These are phyloP conservation scores for Russula sp. DNA, from an alignment of 768 basidiomycete species.

Conservation along the genomic window DNA sequence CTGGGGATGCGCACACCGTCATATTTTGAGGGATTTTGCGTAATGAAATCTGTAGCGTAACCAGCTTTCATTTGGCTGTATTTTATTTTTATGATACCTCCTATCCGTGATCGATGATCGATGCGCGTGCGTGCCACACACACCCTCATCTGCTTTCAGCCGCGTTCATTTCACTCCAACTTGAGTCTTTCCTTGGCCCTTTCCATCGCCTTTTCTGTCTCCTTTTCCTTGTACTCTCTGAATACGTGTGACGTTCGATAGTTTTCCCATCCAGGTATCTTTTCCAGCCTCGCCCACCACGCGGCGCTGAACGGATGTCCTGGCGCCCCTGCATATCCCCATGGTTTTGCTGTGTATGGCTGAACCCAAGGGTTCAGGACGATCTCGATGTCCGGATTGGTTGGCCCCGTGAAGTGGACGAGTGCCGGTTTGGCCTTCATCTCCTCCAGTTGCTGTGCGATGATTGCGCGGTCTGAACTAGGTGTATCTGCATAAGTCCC, in stretches of 20 bases:
- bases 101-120: neutral
- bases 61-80: neutral
- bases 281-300: no score
- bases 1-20: neutral
- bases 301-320: conserved; percentile 9
- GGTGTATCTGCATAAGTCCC: conserved; percentile 42
- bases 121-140: no score
- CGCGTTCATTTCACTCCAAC: neutral
- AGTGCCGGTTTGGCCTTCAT: conserved; percentile 36
- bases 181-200: neutral
- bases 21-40: neutral
- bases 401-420: conserved; percentile 45
- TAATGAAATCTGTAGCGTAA: neutral
- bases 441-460: conserved; percentile 24
- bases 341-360: conserved; percentile 46
- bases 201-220: neutral
- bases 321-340: conserved; percentile 49
- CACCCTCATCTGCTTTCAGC: neutral
- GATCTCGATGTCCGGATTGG: conserved; percentile 36
- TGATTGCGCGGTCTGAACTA: conserved; percentile 31
- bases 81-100: neutral
- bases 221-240: neutral
- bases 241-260: neutral
- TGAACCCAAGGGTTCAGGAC: conserved; percentile 39
- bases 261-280: no score